A percentile compares a stretch with the other conserved stretches of the same genome.
These are phyloP conservation scores for Tephrocybe sp. DNA, from an alignment of 768 basidiomycete species.

Conservation along the genomic window DNA sequence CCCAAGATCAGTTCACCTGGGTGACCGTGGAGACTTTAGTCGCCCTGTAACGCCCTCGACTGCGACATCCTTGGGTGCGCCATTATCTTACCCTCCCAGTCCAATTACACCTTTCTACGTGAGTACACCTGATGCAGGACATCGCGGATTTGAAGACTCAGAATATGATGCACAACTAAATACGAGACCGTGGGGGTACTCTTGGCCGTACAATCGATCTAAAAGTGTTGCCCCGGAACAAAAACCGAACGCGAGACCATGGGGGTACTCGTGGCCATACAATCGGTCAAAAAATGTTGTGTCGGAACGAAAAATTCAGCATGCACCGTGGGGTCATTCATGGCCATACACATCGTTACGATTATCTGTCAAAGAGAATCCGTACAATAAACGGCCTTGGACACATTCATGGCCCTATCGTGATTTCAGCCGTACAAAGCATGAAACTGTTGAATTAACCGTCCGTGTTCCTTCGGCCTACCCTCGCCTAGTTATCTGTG, in stretches of 20 bases:
- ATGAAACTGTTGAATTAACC: constrained; percentile 18
- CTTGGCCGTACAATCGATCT: constrained; percentile 39
- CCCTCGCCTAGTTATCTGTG: constrained; percentile 19
- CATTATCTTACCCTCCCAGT: constrained; percentile 40
- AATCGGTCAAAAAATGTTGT: too few species aligned
- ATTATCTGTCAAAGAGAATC: too few species aligned
- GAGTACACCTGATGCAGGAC: constrained; percentile 40
- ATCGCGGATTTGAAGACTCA: constrained; percentile 31
- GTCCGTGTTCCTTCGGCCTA: constrained; percentile 16
- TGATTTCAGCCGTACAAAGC: not conserved
- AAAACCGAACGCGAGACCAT: too few species aligned
- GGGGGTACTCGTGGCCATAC: too few species aligned
- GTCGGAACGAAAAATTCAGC: too few species aligned
- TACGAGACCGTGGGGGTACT: too few species aligned
- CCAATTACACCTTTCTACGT: constrained; percentile 35
- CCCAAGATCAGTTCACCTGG: constrained; percentile 41
- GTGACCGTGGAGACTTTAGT: constrained; percentile 32
- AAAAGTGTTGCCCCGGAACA: too few species aligned
- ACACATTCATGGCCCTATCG: constrained; percentile 25
- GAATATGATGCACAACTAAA: constrained; percentile 13
- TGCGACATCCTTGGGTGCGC: constrained; percentile 52
- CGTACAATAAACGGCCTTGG: constrained; percentile 21
- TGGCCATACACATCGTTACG: constrained; percentile 29
- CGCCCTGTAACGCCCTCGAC: constrained; percentile 42
- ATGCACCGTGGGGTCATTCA: constrained; percentile 27